Base-by-base conservation (phyloP, 805 yeast genomes). In the Myxozyma udenii region DNA sequence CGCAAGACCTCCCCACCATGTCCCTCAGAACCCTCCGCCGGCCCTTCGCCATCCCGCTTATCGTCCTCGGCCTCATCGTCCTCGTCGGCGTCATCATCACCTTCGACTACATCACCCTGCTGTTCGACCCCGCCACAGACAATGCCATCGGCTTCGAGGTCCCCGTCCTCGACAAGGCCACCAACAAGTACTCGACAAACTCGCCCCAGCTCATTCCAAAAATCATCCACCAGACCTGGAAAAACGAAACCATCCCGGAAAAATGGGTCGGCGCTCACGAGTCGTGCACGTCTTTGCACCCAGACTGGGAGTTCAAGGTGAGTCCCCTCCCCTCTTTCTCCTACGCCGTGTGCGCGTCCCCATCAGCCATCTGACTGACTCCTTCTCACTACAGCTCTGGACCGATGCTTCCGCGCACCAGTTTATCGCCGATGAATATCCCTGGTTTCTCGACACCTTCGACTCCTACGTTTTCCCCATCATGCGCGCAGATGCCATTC, bases 201-300 rank as follows among this genome's bases (percentile, higher is more conserved):
- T 33, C 35, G 18, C 50, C 81, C 7, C 76, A 76, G 53, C 66
- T 84, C 35, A 87, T 89, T 41, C 97, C 97, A 35, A 86, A 85
- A 64, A 88, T 89, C 66, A 88, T 90, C 49, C 97, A 90, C 66
- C 97, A 90, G 68, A 90, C 96, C 12, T 90, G 90, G 69, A 89
- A 86, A 66, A 85, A 87, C 19, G 76, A 72, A 12, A 77, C 82
- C 19, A 79, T 89, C 14, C 97, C 97, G 2, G 89, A 81, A 44
- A 74, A 77, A 43, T 90, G 97, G 97, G 73, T 72, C 54, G 78
- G 76, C 4, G 88, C 95, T 25, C 95, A 87, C 64, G 77, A 81
- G 65, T 78, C 79, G 23, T 87, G 95, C 65, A 75, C 80, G 38
- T 85, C 85, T 55, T 70, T 84, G 50, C 95, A 90, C 66, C 91